phyloP scores from a whole-genome alignment of 2,329 filamentous ascomycete genomes.

The Neonectria punicea region DNA sequence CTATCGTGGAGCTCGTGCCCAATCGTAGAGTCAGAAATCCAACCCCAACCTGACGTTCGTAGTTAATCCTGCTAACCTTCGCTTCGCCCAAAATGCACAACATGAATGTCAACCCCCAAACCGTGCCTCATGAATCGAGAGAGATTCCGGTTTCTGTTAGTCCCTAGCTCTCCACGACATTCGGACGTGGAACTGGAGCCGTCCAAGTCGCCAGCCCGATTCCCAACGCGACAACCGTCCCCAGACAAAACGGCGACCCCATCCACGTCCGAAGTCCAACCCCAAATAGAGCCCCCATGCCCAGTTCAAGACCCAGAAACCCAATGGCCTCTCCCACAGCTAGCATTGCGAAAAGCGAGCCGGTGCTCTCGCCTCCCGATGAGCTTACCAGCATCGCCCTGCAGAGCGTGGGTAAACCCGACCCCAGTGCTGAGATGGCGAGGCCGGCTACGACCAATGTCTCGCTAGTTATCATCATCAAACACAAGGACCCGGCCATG shows the following conservation, averaged over 20 bases:
- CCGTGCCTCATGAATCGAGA: too few species aligned
- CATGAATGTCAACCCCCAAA: background rate
- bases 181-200: conserved; percentile 9
- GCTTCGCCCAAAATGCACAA: too few species aligned
- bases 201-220: conserved; percentile 33
- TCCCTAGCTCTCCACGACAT: background rate
- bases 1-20: too few species aligned
- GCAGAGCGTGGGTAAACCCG: conserved; percentile 40
- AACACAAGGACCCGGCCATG: conserved; percentile 37
- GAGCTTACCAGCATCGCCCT: conserved; percentile 38
- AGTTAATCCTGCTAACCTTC: background rate
- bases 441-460: conserved; percentile 36
- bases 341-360: conserved; percentile 40
- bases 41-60: too few species aligned
- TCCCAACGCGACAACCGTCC: conserved; percentile 20
- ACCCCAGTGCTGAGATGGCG: conserved; percentile 36
- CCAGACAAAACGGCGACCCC: conserved; percentile 39
- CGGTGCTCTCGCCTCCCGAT: conserved; percentile 27
- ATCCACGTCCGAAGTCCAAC: conserved; percentile 39
- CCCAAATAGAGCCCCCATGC: conserved; percentile 39
- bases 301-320: conserved; percentile 33
- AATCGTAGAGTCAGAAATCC: too few species aligned
- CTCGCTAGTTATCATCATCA: conserved; percentile 35
- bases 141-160: background rate
- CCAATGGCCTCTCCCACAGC: conserved; percentile 40